Evolutionary conservation across 306 rosid genomes (phyloP), one percentile per base, ranked within the genome.

Genomic region (Citrullus mucosospermus): DNA sequence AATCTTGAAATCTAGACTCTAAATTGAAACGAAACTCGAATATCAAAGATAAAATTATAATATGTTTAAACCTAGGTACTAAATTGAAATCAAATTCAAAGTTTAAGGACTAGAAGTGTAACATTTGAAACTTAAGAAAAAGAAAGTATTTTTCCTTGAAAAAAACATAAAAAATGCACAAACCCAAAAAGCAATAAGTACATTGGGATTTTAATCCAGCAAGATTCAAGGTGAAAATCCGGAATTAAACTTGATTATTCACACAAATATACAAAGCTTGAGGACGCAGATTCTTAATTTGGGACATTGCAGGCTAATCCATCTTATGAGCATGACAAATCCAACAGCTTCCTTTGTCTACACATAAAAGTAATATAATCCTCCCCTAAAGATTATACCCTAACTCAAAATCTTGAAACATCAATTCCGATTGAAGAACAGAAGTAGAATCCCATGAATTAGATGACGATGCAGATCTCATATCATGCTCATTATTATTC

Each of bases 401-500:
- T 78, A 95, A 80, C 58, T 86, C 96, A 84, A 89, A 92, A 81
- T 85, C 90, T 83, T 88, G 99, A 75, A 87, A 91, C 78, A 92
- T 83, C 80, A 85, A 86, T 75, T 86, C 78, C 56, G 88, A 78
- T 68, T 81, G 86, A 82, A 88, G 87, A 79, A 80, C 92, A 30
- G 89, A 85, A 83, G 82, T 81, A 16, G 98, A 95, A 63, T 89
- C 91, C 97, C 93, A 88, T 0, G 97, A 86, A 82, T 85, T 89
- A 51, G 90, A 12, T n/a, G 68, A 87, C 18, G 96, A 88, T n/a
- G 86, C 88, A 36, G 97, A 91, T 79, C 87, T 95, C 61, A 85
- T 28, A 43, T 88, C 91, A 67, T 89, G 85, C 65, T 83, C 88
- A 69, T 84, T 89, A 69, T 84, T 89, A 76, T 84, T 90, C 72